Evolutionary conservation across 2,329 filamentous ascomycete species (phyloP).

Genomic region (Aspergillus sp.): DNA sequence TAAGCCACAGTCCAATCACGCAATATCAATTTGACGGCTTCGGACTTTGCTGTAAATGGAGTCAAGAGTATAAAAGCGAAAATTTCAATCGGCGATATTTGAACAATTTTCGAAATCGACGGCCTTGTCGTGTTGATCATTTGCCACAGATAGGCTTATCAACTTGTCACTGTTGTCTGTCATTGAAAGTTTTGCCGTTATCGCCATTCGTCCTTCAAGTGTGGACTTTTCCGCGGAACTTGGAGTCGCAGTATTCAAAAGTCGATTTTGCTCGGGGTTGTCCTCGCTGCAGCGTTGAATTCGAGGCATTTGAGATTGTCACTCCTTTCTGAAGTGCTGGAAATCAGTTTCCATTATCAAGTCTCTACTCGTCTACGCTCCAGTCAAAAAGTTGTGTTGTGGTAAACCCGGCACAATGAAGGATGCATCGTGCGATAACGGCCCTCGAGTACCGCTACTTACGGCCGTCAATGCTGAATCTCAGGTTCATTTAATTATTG

Average conservation of each 20-base stretch:
- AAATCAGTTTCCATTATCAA: not conserved
- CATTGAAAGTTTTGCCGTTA: constrained; percentile 9
- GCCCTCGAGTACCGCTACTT: constrained; percentile 25
- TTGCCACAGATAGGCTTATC: constrained; percentile 13
- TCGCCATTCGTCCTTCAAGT: constrained; percentile 7
- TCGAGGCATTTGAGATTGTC: not conserved
- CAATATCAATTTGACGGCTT: constrained; percentile 24
- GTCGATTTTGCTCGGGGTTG: constrained; percentile 7
- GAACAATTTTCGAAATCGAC: constrained; percentile 1
- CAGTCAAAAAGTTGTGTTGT: not conserved
- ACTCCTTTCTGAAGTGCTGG: not conserved
- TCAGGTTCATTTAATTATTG: constrained; percentile 70
- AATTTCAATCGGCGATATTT: constrained; percentile 14
- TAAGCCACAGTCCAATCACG: constrained; percentile 20
- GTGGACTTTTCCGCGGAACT: constrained; percentile 15
- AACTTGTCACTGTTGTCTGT: constrained; percentile 3
- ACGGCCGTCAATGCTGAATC: constrained; percentile 33
- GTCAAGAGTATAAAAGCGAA: too few relatives aligned
- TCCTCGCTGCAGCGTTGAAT: constrained; percentile 1
- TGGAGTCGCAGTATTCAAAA: constrained; percentile 5
- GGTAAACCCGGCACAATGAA: constrained; percentile 22
- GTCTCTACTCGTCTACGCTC: not conserved
- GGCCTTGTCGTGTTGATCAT: constrained; percentile 1
- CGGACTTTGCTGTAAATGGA: constrained; percentile 5
- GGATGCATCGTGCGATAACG: constrained; percentile 18